Conservation (phyloP, 176 grass and related monocot genomes). For the Stipa capillata region DNA sequence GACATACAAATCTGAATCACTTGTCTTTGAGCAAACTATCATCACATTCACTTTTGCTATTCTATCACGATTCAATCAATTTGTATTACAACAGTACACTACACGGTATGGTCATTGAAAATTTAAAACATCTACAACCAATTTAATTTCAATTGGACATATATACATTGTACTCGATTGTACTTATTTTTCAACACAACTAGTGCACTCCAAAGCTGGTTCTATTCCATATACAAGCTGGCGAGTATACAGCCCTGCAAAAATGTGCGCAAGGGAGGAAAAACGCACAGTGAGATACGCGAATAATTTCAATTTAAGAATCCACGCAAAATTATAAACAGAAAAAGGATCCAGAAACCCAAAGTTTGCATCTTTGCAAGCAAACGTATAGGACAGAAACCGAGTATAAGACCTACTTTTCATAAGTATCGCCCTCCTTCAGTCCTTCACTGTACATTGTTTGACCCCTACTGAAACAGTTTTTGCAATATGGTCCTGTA, state of each 20-base stretch:
- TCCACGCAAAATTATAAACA: too few relatives aligned
- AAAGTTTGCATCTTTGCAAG: neutral
- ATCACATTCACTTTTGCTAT: neutral
- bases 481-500: conserved; percentile 44
- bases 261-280: too few relatives aligned
- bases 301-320: too few relatives aligned
- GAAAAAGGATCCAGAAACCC: too few relatives aligned
- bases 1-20: neutral
- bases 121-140: neutral
- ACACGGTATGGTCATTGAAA: neutral
- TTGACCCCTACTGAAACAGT: conserved; percentile 13
- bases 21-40: neutral
- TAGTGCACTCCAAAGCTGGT: neutral
- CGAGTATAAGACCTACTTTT: neutral
- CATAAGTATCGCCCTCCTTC: neutral
- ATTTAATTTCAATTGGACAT: neutral
- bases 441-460: neutral
- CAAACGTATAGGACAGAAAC: too few relatives aligned
- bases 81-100: neutral
- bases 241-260: neutral
- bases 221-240: neutral
- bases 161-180: neutral
- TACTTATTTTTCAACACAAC: neutral
- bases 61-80: neutral
- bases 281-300: neutral